Evolutionary conservation across 441 rosid species (phyloP).

Genomic region (Jatropha multifida): DNA sequence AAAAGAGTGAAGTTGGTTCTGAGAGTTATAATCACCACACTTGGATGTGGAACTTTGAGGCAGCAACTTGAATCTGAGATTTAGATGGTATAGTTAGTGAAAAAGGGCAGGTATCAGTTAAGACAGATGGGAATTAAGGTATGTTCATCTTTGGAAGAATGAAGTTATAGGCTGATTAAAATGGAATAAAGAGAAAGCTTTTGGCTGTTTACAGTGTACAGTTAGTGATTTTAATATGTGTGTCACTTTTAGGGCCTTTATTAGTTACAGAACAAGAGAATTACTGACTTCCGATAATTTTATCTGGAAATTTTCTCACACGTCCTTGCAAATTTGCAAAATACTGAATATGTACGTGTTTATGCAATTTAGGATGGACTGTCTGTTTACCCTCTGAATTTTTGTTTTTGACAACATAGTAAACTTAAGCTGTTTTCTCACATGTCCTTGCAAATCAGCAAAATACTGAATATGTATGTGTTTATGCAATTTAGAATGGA

Average conservation of each 20-base stretch:
- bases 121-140: background rate
- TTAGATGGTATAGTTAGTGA: background rate
- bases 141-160: background rate
- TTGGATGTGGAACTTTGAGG: background rate
- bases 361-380: background rate
- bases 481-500: too few relatives aligned
- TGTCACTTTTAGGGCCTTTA: background rate
- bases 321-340: background rate
- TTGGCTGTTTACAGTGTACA: background rate
- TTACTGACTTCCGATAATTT: background rate
- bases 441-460: too few relatives aligned
- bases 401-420: background rate
- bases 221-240: too few relatives aligned
- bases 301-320: background rate
- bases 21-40: background rate
- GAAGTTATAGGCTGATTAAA: background rate
- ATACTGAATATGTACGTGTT: background rate
- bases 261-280: background rate
- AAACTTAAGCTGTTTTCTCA: too few relatives aligned
- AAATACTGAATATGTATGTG: too few relatives aligned
- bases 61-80: background rate
- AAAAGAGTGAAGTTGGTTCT: background rate
- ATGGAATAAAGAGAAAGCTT: background rate
- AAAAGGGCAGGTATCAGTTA: background rate
- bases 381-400: background rate